Evolutionary conservation across 805 yeast genomes (phyloP), one percentile per base, ranked within the genome.

Genomic region (Hanseniaspora meyeri): DNA sequence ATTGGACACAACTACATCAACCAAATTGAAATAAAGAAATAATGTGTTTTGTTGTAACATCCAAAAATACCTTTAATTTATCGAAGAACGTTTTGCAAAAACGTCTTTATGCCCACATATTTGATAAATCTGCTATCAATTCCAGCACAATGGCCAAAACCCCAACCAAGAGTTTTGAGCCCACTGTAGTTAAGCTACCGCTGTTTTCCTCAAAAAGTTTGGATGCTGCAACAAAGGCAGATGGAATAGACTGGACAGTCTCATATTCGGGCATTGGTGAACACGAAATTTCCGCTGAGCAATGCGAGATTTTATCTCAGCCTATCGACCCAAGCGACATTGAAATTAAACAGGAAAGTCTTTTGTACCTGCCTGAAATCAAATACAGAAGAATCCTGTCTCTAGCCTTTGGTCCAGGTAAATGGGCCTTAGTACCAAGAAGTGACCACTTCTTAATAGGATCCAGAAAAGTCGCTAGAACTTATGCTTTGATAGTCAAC

Each of bases 401-500:
- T 70, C 76, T 76, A 40, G 95, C 97, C 0, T 91, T 93, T 73
- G 98, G 98, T 3, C 96, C 98, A 7, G 98, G 98, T 31, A 97
- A 95, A 1, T 93, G 98, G 98, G 97, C 97, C 0, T 73, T 93
- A 57, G 96, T 95, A 0, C 97, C 98, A 11, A 74, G 98, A 57
- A 82, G 95, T 0, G 91, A 86, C 61, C 85, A 95, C 0, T 45
- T 43, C 19, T 73, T 80, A 54, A 80, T 93, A 36, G 84, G 95
- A 1, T 77, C 81, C 34, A 81, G 78, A 60, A 76, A 81, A 51
- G 82, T 93, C 36, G 87, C 96, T 11, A 77, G 97, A 61, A 98
- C 93, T 66, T 93, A 88, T 65, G 97, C 87, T 0, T 72, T 93
- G 52, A 76, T 93, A 3, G 85, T 95, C 62, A 81, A 84, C 58